Percentiles rank a stretch among this genome's conserved stretches.
These are phyloP conservation scores for Colletotrichum sp. DNA, from an alignment of 2,329 filamentous ascomycete species.

Conservation along the genomic window DNA sequence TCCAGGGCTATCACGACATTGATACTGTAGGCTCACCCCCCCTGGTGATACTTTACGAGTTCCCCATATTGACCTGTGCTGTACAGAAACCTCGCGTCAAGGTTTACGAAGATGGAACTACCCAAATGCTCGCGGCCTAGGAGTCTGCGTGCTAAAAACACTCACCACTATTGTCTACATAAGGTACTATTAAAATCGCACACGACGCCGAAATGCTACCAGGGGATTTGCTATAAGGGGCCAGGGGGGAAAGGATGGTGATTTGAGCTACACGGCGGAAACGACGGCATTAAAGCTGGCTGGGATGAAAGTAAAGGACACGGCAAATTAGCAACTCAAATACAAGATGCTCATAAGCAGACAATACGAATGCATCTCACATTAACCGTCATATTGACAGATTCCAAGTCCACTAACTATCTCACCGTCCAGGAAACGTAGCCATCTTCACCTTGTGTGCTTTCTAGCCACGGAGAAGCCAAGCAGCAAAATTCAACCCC, in stretches of 20 bases:
- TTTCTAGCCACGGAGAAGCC: neutral
- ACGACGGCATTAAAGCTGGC: rapidly evolving
- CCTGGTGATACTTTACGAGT: neutral
- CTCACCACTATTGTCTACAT: neutral
- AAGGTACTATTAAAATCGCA: neutral
- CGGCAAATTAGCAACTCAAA: neutral
- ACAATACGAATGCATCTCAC: neutral
- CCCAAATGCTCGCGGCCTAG: neutral
- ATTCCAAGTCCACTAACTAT: neutral
- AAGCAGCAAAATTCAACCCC: no score
- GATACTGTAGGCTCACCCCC: constrained; percentile 16
- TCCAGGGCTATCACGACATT: constrained; percentile 24
- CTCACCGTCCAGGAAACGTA: neutral
- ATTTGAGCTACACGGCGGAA: neutral
- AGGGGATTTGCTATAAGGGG: rapidly evolving
- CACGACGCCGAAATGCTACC: rapidly evolving
- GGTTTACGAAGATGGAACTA: constrained; percentile 18
- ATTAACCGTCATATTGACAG: neutral
- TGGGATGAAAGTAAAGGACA: neutral
- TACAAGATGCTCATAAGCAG: neutral
- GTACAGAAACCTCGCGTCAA: constrained; percentile 4
- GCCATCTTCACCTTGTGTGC: neutral
- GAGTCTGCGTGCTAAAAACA: neutral
- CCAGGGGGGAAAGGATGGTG: neutral
- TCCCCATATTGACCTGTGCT: neutral